Base-by-base conservation (phyloP, 768 basidiomycete genomes). In the Suillus fuscotomentosus region DNA sequence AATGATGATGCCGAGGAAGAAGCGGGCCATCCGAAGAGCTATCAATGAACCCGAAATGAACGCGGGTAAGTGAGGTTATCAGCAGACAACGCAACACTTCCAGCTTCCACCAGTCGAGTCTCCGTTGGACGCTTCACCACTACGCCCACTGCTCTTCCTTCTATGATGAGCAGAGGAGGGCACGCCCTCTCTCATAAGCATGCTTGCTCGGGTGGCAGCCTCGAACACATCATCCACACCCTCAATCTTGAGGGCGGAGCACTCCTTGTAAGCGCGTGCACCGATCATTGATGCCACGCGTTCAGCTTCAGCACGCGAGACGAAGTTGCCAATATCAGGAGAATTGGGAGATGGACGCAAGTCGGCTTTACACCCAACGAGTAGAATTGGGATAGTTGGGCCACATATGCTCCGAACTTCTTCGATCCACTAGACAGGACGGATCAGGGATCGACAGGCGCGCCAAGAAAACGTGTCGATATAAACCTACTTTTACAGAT, bases 141-240 rank as follows among this genome's bases (percentile, higher is more conserved):
- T 68, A 69, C 78, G 80, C n/a, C 80, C 81, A 51, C 86, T 85
- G 68, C 82, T 87, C 73, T 77, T 82, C 72, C 85, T 77, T 68
- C 85, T 76, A 71, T 86, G 84, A 67, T 86, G 84, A 71, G 82
- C 78, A 36, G 80, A 77, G 13, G 76, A 70, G 9, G 86, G 85
- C 31, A 87, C 90, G 3, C 91, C 91, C 64, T 96, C 95, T 24
- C 95, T 83, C 84, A 97, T 95, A 63, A 99, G 79, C 92, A 99
- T 97, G 73, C 94, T 95, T 53, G 94, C 95, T 51, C 97, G 83
- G 13, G 97, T 99, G 39, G 97, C 97, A 0, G 93, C 91, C 80
- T 99, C 97, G 70, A 99, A 99, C 53, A 98, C 94, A 70, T 97
- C 94, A 76, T 99, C 97, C 15, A 97, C 95, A 61, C 95, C 95